Evolutionary conservation across 1,284 basidiomycete species (phyloP).

Genomic region (Sporisorium exsertum): DNA sequence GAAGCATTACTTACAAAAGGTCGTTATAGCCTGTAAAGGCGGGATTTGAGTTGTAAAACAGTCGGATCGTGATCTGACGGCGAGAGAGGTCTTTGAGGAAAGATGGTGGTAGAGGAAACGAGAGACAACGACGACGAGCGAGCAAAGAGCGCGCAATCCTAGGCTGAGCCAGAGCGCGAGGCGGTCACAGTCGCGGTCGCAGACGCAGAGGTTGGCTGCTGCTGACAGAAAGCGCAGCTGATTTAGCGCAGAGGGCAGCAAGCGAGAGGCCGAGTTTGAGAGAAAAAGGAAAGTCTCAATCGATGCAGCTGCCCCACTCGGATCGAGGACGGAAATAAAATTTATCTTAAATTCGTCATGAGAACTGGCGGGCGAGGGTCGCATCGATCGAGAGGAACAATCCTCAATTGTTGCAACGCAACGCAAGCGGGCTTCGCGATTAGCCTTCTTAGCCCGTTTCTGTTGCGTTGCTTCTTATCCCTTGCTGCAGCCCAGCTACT

Average conservation of each 20-base stretch:
- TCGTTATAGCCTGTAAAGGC: constrained; percentile 49
- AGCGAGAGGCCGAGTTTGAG: neutral
- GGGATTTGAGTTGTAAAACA: constrained; percentile 12
- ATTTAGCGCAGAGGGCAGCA: neutral
- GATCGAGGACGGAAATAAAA: neutral
- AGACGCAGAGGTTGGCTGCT: neutral
- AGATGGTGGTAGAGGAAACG: constrained; percentile 33
- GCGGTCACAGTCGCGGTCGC: neutral
- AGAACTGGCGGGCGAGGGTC: neutral
- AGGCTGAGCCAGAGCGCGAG: neutral
- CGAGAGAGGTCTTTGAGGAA: constrained; percentile 18
- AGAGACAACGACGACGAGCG: constrained; percentile 11
- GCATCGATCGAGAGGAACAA: neutral
- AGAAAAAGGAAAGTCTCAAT: constrained; percentile 12
- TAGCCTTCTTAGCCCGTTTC: neutral
- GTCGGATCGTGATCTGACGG: constrained; percentile 14
- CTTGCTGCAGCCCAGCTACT: neutral
- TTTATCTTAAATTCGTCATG: neutral
- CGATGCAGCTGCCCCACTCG: neutral
- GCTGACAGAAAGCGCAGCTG: constrained; percentile 1
- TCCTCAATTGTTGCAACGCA: neutral
- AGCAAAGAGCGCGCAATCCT: neutral
- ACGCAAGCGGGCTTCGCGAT: neutral
- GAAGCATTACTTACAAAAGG: constrained; percentile 27
- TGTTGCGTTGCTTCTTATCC: no score